Evolutionary conservation across 768 basidiomycete genomes (phyloP), one percentile per base, ranked within the genome.

Genomic region (Agaricus blazei): DNA sequence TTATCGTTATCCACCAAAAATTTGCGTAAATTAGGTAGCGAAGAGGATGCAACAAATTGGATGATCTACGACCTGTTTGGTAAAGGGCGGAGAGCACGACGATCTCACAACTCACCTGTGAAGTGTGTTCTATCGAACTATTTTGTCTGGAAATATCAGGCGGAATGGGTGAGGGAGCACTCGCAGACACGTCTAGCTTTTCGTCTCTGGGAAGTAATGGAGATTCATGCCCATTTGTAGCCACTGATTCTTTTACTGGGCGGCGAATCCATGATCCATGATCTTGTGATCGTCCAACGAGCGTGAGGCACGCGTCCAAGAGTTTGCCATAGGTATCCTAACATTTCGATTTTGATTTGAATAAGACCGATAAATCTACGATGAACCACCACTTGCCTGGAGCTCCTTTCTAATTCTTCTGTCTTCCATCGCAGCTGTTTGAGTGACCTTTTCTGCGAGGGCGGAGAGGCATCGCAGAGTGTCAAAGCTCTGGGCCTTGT

Each of bases 371-470:
- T 29, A 47, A 15, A 9, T 36, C 11, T 9, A n/a, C 14, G 5
- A 54, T 9, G 9, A 14, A 5, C 14, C 27, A 28, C 12, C 14
- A 51, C 58, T 15, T 59, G 85, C 89, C 77, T 96, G 93, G 9
- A 98, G 73, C 54, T 99, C 97, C 65, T 93, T 90, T 26, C 91
- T 83, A 52, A 95, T 72, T 38, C 90, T 80, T 24, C 84, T 80
- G 68, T 99, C 97, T 56, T 98, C 96, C 70, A 96, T 79, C 0
- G 93, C 93, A 4, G 89, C 85, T 0, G 94, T 98, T 64, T 93
- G 92, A 1, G 86, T 83, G 34, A 95, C 72, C 65, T 93, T 93
- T 59, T 91, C 90, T 0, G 88, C 84, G 19, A 96, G 67, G 1
- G 87, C 78, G n/a, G 81, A 81, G 38, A 93, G 69, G 68, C 90